Percentiles rank a stretch among this genome's conserved stretches.
Conservation (phyloP, 2,329 filamentous ascomycete genomes). For the Fusarium fujikuroi region DNA sequence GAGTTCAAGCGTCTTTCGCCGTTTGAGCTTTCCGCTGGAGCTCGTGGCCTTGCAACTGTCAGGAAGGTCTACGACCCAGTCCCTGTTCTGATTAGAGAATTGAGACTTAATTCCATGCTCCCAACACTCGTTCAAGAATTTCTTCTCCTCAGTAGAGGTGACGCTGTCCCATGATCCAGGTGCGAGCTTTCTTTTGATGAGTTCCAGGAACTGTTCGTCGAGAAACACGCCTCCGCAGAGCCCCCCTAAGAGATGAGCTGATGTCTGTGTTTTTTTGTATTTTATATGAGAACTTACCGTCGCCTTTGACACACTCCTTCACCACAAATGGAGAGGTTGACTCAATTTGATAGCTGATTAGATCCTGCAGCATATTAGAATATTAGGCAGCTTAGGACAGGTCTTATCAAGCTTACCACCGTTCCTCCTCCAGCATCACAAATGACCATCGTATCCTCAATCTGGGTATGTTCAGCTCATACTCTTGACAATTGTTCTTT, state of each 20-base stretch:
- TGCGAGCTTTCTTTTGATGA: constrained; percentile 44
- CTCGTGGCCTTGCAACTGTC: background rate
- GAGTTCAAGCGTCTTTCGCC: background rate
- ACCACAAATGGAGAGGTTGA: constrained; percentile 43
- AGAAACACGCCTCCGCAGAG: constrained; percentile 55
- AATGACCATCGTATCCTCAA: constrained; percentile 45
- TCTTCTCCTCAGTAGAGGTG: background rate
- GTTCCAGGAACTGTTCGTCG: constrained; percentile 49
- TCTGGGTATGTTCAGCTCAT: background rate
- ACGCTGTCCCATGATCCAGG: background rate
- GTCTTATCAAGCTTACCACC: constrained; percentile 37
- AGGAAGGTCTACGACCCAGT: constrained; percentile 36
- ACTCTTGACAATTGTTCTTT: background rate
- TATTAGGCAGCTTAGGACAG: rapidly evolving
- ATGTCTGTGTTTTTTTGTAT: too few relatives aligned
- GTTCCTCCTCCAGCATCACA: constrained; percentile 54
- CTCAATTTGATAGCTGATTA: constrained; percentile 53
- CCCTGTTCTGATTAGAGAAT: constrained; percentile 27
- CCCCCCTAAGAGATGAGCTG: constrained; percentile 40
- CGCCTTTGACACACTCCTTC: constrained; percentile 51
- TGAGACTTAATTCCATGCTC: constrained; percentile 47
- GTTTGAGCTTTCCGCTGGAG: background rate
- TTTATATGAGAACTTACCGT: constrained; percentile 42
- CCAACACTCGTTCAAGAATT: constrained; percentile 44
- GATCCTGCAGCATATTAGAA: constrained; percentile 43